These are phyloP conservation scores for Simplicillium aogashimaense DNA, from an alignment of 2,329 filamentous ascomycete genomes.

Conservation along the genomic window DNA sequence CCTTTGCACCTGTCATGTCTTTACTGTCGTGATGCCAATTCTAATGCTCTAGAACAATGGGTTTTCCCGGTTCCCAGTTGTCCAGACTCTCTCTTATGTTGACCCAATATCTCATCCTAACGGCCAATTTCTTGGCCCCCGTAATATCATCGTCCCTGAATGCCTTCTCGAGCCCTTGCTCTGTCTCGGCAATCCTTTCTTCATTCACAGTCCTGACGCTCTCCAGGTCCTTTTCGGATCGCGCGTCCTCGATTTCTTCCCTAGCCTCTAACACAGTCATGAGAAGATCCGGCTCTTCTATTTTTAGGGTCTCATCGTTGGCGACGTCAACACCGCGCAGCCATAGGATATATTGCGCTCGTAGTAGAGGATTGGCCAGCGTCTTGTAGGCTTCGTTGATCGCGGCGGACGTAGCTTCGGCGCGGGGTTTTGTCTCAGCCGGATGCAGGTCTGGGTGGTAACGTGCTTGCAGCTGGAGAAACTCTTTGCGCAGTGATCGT, in stretches of 20 bases:
- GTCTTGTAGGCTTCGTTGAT: conserved; percentile 93
- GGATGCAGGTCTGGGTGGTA: conserved; percentile 65
- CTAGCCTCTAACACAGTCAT: conserved; percentile 72
- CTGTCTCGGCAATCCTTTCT: conserved; percentile 51
- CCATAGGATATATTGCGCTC: conserved; percentile 82
- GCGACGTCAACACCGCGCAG: conserved; percentile 67
- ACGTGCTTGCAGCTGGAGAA: conserved; percentile 70
- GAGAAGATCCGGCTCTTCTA: conserved; percentile 60
- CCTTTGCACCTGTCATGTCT: neutral
- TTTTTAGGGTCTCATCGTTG: conserved; percentile 64
- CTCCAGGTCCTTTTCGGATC: conserved; percentile 53
- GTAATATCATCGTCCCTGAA: conserved; percentile 60
- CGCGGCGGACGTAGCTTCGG: conserved; percentile 67
- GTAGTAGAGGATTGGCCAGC: conserved; percentile 62
- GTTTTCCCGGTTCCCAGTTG: conserved; percentile 74
- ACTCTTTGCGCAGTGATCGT: conserved; percentile 67
- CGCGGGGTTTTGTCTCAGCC: conserved; percentile 42
- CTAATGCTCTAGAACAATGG: conserved; percentile 41
- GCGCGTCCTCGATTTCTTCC: conserved; percentile 64
- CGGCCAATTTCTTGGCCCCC: conserved; percentile 59
- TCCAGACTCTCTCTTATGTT: conserved; percentile 74
- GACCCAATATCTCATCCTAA: conserved; percentile 80
- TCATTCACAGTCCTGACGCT: conserved; percentile 57
- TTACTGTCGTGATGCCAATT: no score
- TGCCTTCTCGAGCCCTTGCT: conserved; percentile 49